phyloP scores from a whole-genome alignment of 306 rosid species.

The Bauhinia variegata region DNA sequence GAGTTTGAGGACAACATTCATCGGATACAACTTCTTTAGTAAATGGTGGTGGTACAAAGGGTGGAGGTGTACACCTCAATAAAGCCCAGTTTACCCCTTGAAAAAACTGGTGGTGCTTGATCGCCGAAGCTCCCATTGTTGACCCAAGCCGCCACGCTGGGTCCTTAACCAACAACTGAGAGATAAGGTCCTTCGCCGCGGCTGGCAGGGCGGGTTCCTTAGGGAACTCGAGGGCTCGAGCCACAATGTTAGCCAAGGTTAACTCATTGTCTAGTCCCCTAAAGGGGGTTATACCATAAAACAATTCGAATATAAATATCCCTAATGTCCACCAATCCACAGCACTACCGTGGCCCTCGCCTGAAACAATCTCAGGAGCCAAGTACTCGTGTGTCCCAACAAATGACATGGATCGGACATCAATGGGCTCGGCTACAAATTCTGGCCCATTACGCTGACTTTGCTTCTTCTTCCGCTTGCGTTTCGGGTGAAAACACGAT shows the following conservation, averaged over 20 bases:
- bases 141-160: constrained; percentile 53
- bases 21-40: constrained; percentile 51
- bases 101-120: constrained; percentile 56
- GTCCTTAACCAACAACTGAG: constrained; percentile 57
- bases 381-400: constrained; percentile 72
- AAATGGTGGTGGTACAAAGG: constrained; percentile 62
- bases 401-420: constrained; percentile 60
- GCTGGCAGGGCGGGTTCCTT: constrained; percentile 60
- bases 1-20: constrained; percentile 61
- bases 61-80: constrained; percentile 57
- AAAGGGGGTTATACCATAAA: constrained; percentile 59
- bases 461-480: constrained; percentile 63
- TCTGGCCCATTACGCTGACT: constrained; percentile 47
- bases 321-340: constrained; percentile 72
- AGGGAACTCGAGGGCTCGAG: constrained; percentile 67
- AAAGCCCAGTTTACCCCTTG: constrained; percentile 64
- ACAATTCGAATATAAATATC: constrained; percentile 55
- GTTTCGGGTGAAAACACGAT: constrained; percentile 58
- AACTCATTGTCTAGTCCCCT: constrained; percentile 56
- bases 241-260: constrained; percentile 62
- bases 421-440: constrained; percentile 61
- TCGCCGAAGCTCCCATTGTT: constrained; percentile 55
- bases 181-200: constrained; percentile 56
- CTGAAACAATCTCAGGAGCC: constrained; percentile 64
- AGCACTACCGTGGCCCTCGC: constrained; percentile 63